phyloP scores from a whole-genome alignment of 2,329 filamentous ascomycete species.

The Paradendryphiella salina region DNA sequence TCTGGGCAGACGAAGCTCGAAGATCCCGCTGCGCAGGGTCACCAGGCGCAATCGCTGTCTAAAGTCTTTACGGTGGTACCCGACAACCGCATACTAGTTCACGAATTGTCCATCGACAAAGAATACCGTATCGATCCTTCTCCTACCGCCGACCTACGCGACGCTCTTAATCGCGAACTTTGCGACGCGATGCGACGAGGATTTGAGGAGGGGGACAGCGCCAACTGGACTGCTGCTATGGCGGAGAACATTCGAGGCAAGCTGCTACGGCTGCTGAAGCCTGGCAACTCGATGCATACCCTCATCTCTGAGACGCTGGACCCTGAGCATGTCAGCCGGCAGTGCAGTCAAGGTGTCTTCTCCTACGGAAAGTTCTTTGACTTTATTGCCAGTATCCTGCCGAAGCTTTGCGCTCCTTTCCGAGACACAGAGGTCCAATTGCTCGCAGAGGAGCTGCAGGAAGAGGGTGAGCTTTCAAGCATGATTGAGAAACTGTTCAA shows the following conservation, averaged over 20 bases:
- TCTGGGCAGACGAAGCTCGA: constrained; percentile 20
- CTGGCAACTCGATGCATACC: constrained; percentile 72
- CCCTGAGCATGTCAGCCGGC: constrained; percentile 68
- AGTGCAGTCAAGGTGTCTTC: constrained; percentile 72
- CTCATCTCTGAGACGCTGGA: constrained; percentile 77
- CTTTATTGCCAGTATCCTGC: constrained; percentile 74
- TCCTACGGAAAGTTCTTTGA: constrained; percentile 80
- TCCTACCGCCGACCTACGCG: constrained; percentile 60
- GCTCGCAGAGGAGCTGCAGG: constrained; percentile 62
- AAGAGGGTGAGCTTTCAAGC: constrained; percentile 57
- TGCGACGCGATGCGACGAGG: constrained; percentile 64
- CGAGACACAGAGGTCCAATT: constrained; percentile 75
- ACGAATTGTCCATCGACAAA: constrained; percentile 78
- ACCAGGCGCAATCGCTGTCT: constrained; percentile 52
- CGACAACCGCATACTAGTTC: constrained; percentile 73
- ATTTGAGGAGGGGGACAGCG: constrained; percentile 66
- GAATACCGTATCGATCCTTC: constrained; percentile 69
- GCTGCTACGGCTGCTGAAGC: constrained; percentile 70
- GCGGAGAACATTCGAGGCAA: constrained; percentile 72
- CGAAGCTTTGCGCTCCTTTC: constrained; percentile 78
- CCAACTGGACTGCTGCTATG: constrained; percentile 70
- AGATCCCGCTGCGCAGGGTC: constrained; percentile 29
- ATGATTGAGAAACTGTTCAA: constrained; percentile 77
- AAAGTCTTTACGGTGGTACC: constrained; percentile 65
- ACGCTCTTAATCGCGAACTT: constrained; percentile 63